These are phyloP conservation scores for Macadamia integrifolia DNA, from an alignment of 164 flowering plant genomes.

Conservation along the genomic window DNA sequence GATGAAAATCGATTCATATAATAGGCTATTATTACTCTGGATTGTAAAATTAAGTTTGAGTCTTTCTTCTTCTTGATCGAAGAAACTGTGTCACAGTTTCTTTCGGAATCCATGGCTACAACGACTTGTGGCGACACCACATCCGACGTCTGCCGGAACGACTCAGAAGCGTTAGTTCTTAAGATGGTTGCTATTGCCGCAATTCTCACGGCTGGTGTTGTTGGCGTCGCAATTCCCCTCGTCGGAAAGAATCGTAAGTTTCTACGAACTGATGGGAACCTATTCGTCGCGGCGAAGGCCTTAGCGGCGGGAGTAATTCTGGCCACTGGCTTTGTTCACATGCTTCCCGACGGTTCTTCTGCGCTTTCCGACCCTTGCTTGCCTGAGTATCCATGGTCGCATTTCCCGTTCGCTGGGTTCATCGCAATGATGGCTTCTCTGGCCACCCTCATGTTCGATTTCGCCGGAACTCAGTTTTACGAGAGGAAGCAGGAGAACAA, in stretches of 20 bases:
- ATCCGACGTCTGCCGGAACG: slow-evolving; percentile 49
- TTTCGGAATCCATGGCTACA: slow-evolving; percentile 41
- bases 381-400: slow-evolving; percentile 63
- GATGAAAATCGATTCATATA: too few relatives aligned
- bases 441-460: slow-evolving; percentile 62
- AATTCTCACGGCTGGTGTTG: slow-evolving; percentile 59
- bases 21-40: not conserved
- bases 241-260: slow-evolving; percentile 58
- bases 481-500: slow-evolving; percentile 56
- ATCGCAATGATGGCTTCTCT: slow-evolving; percentile 81
- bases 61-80: not conserved
- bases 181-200: slow-evolving; percentile 64
- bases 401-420: slow-evolving; percentile 80
- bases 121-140: slow-evolving; percentile 28
- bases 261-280: slow-evolving; percentile 61
- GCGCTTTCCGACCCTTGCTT: slow-evolving; percentile 64
- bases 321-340: slow-evolving; percentile 94
- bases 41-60: slow-evolving; percentile 1
- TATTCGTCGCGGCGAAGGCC: slow-evolving; percentile 77
- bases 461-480: slow-evolving; percentile 79
- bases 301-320: slow-evolving; percentile 97
- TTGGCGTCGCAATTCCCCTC: slow-evolving; percentile 72
- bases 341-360: slow-evolving; percentile 62
- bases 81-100: slow-evolving; percentile 20
- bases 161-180: slow-evolving; percentile 43